Percentiles rank a stretch among this genome's conserved stretches.
Evolutionary conservation across 148 eudicot genomes (phyloP).

Genomic region (Chenopodium suecicum): DNA sequence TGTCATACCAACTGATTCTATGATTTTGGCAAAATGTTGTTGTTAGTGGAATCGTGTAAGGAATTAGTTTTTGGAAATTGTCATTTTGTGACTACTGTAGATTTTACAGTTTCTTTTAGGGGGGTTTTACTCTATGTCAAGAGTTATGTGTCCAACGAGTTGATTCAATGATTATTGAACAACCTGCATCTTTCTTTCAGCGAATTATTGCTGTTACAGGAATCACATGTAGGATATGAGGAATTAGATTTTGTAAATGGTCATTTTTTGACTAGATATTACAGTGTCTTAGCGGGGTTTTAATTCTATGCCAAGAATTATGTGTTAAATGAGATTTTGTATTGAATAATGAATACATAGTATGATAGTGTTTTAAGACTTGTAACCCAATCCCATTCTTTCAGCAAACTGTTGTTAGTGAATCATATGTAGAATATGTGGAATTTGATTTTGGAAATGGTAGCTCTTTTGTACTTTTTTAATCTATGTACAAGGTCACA

Average conservation of each 20-base stretch:
- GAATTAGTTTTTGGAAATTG: neutral
- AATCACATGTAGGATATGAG: neutral
- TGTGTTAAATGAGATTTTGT: too few relatives aligned
- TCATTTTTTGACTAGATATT: neutral
- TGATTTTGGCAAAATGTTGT: neutral
- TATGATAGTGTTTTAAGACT: too few relatives aligned
- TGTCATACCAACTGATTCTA: too few relatives aligned
- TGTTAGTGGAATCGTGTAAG: neutral
- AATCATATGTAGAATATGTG: too few relatives aligned
- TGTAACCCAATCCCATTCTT: too few relatives aligned
- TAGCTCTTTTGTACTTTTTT: too few relatives aligned
- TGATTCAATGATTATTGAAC: neutral
- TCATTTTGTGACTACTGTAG: neutral
- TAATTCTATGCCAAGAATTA: neutral
- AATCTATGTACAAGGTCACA: too few relatives aligned
- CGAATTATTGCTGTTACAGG: neutral
- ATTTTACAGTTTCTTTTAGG: neutral
- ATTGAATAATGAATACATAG: too few relatives aligned
- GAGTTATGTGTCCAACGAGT: neutral
- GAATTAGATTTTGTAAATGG: neutral
- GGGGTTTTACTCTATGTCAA: neutral
- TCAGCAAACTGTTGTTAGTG: too few relatives aligned
- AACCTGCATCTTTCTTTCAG: neutral
- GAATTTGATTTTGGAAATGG: too few relatives aligned
- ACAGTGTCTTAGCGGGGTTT: neutral